A percentile compares a stretch with the other conserved stretches of the same genome.
Conservation (phyloP, 208 protist genomes). For the Porcisia deanei region DNA sequence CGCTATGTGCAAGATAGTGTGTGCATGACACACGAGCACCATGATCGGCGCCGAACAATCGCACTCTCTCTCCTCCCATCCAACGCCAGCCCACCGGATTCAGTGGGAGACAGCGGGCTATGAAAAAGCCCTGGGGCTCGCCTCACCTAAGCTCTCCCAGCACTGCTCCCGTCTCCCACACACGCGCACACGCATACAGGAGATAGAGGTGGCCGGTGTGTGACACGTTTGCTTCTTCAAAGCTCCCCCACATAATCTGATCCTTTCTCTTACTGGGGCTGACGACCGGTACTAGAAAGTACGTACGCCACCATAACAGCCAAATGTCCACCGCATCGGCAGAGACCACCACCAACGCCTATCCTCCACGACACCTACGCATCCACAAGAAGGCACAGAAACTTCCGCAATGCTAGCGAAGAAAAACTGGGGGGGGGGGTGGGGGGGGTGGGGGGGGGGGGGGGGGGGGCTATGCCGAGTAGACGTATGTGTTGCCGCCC, state of each 20-base stretch:
- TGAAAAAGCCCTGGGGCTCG: neutral
- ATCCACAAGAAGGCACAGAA: neutral
- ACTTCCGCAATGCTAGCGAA: neutral
- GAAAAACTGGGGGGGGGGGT: too few relatives aligned
- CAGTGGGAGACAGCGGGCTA: neutral
- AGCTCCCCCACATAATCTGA: neutral
- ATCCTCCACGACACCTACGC: too few relatives aligned
- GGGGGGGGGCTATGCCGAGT: slow-evolving; percentile 72
- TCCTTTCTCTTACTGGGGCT: neutral
- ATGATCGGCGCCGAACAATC: neutral
- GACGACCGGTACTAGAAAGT: neutral
- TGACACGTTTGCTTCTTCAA: neutral
- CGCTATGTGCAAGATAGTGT: too few relatives aligned
- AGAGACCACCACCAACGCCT: neutral
- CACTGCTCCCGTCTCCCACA: neutral
- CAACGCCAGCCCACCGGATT: neutral
- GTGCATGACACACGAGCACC: neutral
- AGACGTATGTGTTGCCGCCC: slow-evolving; percentile 78
- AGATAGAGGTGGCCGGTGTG: neutral
- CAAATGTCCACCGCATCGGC: neutral
- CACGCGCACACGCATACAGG: neutral
- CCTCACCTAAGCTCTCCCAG: neutral
- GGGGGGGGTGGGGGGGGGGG: too few relatives aligned
- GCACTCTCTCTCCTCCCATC: neutral
- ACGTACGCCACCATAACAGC: neutral